Evolutionary conservation across 2,329 filamentous ascomycete species (phyloP), one percentile per base, ranked within the genome.

Genomic region (Knoxdaviesia capensis): DNA sequence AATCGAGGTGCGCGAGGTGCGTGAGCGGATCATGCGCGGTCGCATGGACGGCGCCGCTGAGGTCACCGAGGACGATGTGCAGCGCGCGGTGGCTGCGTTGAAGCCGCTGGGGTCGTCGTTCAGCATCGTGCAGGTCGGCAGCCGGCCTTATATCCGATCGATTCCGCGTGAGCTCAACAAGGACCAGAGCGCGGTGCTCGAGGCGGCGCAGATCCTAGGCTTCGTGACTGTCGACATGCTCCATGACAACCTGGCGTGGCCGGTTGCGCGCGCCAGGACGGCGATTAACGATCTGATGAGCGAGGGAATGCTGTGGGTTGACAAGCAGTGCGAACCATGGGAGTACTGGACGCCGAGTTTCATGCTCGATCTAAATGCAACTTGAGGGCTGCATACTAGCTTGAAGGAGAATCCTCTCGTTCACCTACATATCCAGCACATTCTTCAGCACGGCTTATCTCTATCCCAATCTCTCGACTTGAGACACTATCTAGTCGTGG

Each of bases 141-240:
- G 76, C 48, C 82, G 81, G 53, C 74, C 81, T 47, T 90, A 94
- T 60, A 88, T 98, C 43, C 75, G 90, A 31, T 93, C 85, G 4
- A 78, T 98, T 36, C 90, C 90, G 1, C 90, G 92, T 57, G 90
- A 98, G 61, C 69, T 98, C 47, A 94, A 93, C 56, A 87, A 76
- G 9, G 90, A 98, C 56, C 90, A 98, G 63, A 83, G 82, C 40
- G 83, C 80, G 2, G 88, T 94, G 8, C 70, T 98, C 6, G 90
- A 96, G 63, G 87, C 82, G 1, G 84, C 85, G 6, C 85, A 94
- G 58, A 67, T 94, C 7, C 65, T 94, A 7, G 88, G 90, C 1
- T 94, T 85, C 54, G 82, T 96, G 41, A 93, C 80, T 44, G 74
- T 93, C 10, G 81, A 80, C 1, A 92, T 96, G 81, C 62, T 98